Base-by-base conservation (phyloP, 495 filamentous ascomycete species). In the Bathelium albidoporum region DNA sequence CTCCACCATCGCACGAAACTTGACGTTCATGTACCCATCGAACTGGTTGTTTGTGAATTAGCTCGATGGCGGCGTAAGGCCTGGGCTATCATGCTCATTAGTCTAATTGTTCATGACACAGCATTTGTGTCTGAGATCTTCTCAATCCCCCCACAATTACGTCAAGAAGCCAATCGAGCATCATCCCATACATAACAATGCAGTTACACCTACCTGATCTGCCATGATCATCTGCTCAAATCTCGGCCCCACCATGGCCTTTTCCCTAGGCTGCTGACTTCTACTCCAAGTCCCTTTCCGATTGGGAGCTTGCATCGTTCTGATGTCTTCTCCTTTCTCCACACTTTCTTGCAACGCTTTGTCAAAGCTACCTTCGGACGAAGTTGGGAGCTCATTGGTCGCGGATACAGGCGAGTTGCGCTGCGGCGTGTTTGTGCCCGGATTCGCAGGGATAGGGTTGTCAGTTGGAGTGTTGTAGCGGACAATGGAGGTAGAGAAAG, bases 161-260 rank as follows among this genome's bases (percentile, higher is more conserved):
- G n/a, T n/a, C n/a, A n/a, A n/a, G n/a, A n/a, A n/a, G n/a, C n/a
- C n/a, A n/a, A n/a, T n/a, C n/a, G n/a, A n/a, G n/a, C n/a, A n/a
- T n/a, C n/a, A n/a, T n/a, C n/a, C n/a, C n/a, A n/a, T n/a, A n/a
- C n/a, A n/a, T n/a, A n/a, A n/a, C n/a, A 39, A 39, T 14, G 34
- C 34, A 39, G 5, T 39, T 11, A 28, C 1, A 66, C 87, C 60
- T 76, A 96, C 91, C 86, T 96, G 94, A 69, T 84, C 78, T 70
- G 87, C 84, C 79, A 96, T 89, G 66, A 92, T 88, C 18, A 89
- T 97, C 83, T 97, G 93, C 81, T 98, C 94, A 70, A 98, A 98
- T 66, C 94, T 81, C 66, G 94, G 94, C 36, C 94, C 94, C 18
- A 82, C 80, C 94, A 98, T 98, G 20, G 89, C 94, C 74, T 82